Base-by-base conservation (phyloP, 129 eudicot species). In the Silybum marianum region DNA sequence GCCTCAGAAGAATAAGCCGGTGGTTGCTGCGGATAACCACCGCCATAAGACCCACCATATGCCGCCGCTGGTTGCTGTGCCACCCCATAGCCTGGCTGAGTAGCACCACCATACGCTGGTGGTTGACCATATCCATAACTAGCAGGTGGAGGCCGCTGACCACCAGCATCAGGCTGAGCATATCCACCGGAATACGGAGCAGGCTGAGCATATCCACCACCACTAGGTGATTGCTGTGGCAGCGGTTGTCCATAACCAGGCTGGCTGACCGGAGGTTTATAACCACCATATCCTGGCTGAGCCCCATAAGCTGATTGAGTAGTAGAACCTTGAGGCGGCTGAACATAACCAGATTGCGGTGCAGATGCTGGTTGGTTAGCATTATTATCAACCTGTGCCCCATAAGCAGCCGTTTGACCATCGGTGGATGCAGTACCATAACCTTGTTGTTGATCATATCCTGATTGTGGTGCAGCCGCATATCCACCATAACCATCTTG, bases 401-500 rank as follows among this genome's bases (percentile, higher is more conserved):
- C 90, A 74, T 93, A 88, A 0, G 91, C 81, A 48, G 94, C 73
- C 19, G 86, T 82, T 78, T 90, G 93, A 26, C 92, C 94, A 76
- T 94, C 97, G n/a, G 90, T 26, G 65, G 93, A 1, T n/a, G 79
- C 83, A 65, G 78, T 89, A 26, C 91, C 88, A 76, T 93, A 91
- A 54, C 93, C 92, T 42, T 88, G 79, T 71, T 88, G 91, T 65
- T 86, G 95, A 44, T 82, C 87, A 73, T 89, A 85, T 65, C 90
- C 89, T 6, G 90, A 62, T 76, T 87, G 88, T 22, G 90, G 76
- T 42, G 77, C 85, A 38, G 89, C 54, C 0, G 92, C 62, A 83
- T 90, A 93, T 72, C 90, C 93, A 19, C 91, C 98, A 83, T 94
- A 92, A 6, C 91, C 97, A 82, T 94, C 96, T 34, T 94, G 98